phyloP scores from a whole-genome alignment of 352 stramenopile genomes.

The Ophiocytium majus region DNA sequence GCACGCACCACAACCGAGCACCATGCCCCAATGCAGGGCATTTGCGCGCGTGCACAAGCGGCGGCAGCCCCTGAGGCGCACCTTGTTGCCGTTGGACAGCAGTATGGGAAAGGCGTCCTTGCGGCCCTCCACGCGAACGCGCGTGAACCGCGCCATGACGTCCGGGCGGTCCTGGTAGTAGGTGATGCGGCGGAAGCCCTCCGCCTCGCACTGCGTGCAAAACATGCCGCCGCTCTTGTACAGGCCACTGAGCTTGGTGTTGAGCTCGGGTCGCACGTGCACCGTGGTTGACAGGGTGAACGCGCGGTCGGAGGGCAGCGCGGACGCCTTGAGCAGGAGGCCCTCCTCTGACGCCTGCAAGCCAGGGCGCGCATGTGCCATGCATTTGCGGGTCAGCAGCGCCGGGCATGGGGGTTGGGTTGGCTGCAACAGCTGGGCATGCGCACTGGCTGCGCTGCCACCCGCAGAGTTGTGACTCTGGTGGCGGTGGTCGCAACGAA shows the following conservation, averaged over 20 bases:
- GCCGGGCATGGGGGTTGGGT: background rate
- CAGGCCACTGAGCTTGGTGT: constrained; percentile 50
- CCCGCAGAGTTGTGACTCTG: background rate
- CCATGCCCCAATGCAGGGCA: too few species aligned
- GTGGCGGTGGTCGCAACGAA: background rate
- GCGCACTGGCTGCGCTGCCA: background rate
- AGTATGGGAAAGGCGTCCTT: constrained; percentile 67
- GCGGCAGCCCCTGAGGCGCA: background rate
- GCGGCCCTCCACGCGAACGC: constrained; percentile 63
- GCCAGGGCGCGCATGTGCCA: background rate
- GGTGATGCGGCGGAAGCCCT: constrained; percentile 73
- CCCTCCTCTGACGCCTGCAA: constrained; percentile 7
- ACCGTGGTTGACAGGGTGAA: background rate
- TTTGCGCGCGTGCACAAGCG: too few species aligned
- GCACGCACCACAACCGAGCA: too few species aligned
- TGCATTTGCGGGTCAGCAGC: background rate
- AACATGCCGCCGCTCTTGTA: constrained; percentile 71
- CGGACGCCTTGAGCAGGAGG: background rate
- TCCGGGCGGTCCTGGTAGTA: constrained; percentile 79
- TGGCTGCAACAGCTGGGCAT: background rate
- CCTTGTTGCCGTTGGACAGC: constrained; percentile 77
- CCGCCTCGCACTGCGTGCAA: constrained; percentile 76
- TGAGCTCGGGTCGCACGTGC: background rate
- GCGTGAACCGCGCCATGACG: constrained; percentile 72
- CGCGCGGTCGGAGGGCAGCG: background rate